phyloP scores from a whole-genome alignment of 768 basidiomycete species.

The Cystofilobasidium ferigula region DNA sequence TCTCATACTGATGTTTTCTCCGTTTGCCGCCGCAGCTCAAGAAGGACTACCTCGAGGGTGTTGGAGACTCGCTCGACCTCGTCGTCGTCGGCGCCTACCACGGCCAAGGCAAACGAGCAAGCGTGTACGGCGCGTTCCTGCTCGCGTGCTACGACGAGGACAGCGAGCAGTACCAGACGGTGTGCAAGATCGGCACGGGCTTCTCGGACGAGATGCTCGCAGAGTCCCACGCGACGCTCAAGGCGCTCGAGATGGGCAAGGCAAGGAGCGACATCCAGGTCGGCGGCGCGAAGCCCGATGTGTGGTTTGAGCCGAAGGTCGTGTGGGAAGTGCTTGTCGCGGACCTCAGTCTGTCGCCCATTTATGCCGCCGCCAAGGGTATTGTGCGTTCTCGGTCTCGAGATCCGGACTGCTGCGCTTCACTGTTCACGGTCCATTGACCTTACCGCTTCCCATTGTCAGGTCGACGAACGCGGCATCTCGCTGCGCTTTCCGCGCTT shows the following conservation, averaged over 20 bases:
- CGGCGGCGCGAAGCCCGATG: slow-evolving; percentile 88
- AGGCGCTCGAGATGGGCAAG: slow-evolving; percentile 45
- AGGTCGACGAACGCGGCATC: slow-evolving; percentile 68
- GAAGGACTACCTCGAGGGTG: slow-evolving; percentile 92
- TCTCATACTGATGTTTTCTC: too few species aligned
- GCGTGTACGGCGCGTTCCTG: slow-evolving; percentile 94
- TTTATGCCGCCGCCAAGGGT: slow-evolving; percentile 84
- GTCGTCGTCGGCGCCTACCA: slow-evolving; percentile 97
- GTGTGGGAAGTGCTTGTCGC: slow-evolving; percentile 99
- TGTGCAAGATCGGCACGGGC: slow-evolving; percentile 98
- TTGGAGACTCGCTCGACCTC: slow-evolving; percentile 93
- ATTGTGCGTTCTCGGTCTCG: too few species aligned
- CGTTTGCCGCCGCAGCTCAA: slow-evolving; percentile 56
- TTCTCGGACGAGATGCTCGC: slow-evolving; percentile 86
- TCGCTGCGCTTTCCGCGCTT: slow-evolving; percentile 95
- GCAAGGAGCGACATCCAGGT: slow-evolving; percentile 71
- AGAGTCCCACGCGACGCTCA: slow-evolving; percentile 63
- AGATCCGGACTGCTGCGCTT: neutral
- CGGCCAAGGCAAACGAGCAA: slow-evolving; percentile 94
- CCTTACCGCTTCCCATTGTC: neutral
- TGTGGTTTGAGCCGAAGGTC: slow-evolving; percentile 94
- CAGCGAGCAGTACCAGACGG: slow-evolving; percentile 86
- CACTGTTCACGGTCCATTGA: neutral
- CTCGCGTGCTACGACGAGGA: slow-evolving; percentile 94
- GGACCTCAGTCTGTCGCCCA: slow-evolving; percentile 86